phyloP scores from a whole-genome alignment of 2,329 filamentous ascomycete genomes.

The Colletotrichum eremochloae region DNA sequence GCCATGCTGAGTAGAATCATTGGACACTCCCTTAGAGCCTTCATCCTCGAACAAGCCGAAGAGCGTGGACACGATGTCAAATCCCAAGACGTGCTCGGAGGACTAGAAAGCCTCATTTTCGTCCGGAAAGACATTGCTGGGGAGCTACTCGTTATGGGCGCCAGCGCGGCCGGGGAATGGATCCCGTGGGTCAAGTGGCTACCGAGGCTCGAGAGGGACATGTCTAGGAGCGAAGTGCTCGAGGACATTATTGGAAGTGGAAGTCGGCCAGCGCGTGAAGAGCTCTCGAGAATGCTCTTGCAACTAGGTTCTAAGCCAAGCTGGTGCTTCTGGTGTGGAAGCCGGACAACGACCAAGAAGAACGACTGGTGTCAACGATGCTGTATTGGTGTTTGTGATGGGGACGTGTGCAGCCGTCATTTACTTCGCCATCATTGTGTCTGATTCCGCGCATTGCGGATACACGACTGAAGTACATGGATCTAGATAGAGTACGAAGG shows the following conservation, averaged over 20 bases:
- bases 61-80: slow-evolving; percentile 10
- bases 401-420: slow-evolving; percentile 21
- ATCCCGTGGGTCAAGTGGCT: slow-evolving; percentile 42
- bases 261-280: slow-evolving; percentile 23
- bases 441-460: neutral
- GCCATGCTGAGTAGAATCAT: slow-evolving; percentile 34
- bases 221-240: slow-evolving; percentile 27
- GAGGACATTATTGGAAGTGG: slow-evolving; percentile 11
- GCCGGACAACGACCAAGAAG: slow-evolving; percentile 15
- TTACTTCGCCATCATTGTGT: slow-evolving; percentile 6
- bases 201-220: slow-evolving; percentile 37
- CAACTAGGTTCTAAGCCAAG: slow-evolving; percentile 14
- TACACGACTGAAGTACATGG: neutral
- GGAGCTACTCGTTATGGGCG: slow-evolving; percentile 34
- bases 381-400: slow-evolving; percentile 30
- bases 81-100: slow-evolving; percentile 19
- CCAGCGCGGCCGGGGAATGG: slow-evolving; percentile 30
- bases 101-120: slow-evolving; percentile 33
- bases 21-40: slow-evolving; percentile 19
- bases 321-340: slow-evolving; percentile 41
- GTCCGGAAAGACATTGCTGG: slow-evolving; percentile 39
- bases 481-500: neutral
- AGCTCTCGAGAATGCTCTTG: slow-evolving; percentile 11
- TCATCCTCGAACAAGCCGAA: slow-evolving; percentile 18
- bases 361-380: slow-evolving; percentile 35